Evolutionary conservation across 192 early-diverging fungal genomes (phyloP).

Genomic region (Rhizoclosmatium globosum): DNA sequence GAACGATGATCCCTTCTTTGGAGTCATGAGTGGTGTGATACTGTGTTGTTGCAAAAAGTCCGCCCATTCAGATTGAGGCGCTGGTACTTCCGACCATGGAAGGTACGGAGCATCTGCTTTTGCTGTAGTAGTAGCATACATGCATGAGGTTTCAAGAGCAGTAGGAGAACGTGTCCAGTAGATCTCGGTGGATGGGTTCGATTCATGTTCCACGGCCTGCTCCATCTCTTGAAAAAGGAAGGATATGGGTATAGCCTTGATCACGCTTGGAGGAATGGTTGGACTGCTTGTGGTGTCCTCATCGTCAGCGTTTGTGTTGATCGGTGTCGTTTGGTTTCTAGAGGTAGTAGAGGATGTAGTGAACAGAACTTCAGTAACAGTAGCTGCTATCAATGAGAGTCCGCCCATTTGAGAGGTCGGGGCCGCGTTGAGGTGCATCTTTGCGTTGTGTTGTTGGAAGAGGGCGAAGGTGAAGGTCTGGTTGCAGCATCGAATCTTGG

Average conservation of each 20-base stretch:
- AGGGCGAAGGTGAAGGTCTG: no score
- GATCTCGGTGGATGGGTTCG: background rate
- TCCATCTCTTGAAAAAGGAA: background rate
- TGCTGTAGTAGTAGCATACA: background rate
- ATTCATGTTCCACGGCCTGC: background rate
- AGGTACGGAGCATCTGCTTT: background rate
- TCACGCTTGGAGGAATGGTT: no score
- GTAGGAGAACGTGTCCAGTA: background rate
- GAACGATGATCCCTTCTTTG: background rate
- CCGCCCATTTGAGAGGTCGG: background rate
- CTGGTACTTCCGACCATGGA: background rate
- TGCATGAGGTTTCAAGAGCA: background rate
- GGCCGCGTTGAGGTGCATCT: slow-evolving; percentile 7
- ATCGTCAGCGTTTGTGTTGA: no score
- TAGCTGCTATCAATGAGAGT: background rate
- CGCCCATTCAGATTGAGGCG: background rate
- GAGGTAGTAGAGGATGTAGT: background rate
- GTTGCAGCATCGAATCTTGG: slow-evolving; percentile 5
- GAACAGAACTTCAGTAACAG: background rate
- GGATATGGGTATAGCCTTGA: background rate
- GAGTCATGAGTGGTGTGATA: background rate
- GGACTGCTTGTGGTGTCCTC: no score
- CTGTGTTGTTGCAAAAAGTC: background rate
- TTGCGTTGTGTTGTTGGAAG: background rate
- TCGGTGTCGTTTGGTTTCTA: no score